These are phyloP conservation scores for Planoprotostelium fungivorum DNA, from an alignment of 78 protist genomes.

Conservation along the genomic window DNA sequence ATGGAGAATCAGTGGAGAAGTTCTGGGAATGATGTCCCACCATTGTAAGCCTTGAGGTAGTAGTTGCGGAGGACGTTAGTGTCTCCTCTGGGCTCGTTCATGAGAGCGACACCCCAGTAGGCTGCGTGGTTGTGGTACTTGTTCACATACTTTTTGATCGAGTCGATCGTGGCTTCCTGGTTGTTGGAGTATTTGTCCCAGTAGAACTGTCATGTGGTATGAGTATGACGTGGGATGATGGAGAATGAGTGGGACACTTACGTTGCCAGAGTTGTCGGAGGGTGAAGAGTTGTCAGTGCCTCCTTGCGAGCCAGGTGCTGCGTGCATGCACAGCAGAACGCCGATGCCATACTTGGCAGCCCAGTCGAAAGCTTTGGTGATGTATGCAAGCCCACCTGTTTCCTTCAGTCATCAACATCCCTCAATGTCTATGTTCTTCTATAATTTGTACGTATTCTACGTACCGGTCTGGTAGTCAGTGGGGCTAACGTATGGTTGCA, in stretches of 20 bases:
- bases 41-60: too few species aligned
- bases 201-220: not conserved
- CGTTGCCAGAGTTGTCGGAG: not conserved
- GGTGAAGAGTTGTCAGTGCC: slow-evolving; percentile 2
- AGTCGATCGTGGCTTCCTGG: not conserved
- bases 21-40: too few species aligned
- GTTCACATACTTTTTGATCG: not conserved
- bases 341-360: not conserved
- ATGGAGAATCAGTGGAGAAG: too few species aligned
- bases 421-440: too few species aligned
- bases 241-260: not conserved
- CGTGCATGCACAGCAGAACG: not conserved
- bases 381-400: not conserved
- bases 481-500: not conserved
- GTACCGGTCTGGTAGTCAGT: not conserved
- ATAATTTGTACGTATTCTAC: too few species aligned
- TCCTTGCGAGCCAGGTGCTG: not conserved
- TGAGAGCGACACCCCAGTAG: not conserved
- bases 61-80: too few species aligned
- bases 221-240: not conserved
- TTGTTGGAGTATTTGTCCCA: not conserved
- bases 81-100: not conserved
- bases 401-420: not conserved
- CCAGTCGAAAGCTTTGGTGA: not conserved
- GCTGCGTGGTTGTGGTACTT: not conserved